Evolutionary conservation across 768 basidiomycete species (phyloP).

Genomic region (Cytidiella melzeri): DNA sequence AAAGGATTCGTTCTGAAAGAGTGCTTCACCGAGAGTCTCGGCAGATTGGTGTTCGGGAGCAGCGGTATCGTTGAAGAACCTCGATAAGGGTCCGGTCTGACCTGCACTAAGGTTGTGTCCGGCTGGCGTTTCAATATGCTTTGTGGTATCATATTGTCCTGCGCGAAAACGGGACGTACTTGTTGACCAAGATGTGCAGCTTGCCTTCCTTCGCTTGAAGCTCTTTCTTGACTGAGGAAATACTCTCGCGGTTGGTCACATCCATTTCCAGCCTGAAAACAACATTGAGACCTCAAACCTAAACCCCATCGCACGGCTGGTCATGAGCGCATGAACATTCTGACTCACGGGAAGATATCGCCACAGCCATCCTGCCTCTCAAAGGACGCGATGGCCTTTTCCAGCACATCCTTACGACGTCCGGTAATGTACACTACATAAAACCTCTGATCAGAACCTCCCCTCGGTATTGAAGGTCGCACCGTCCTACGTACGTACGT

Average conservation of each 20-base stretch:
- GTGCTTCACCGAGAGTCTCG: conserved; percentile 57
- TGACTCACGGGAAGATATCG: conserved; percentile 55
- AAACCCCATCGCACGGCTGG: not conserved
- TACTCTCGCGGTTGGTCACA: conserved; percentile 64
- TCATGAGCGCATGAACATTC: no score
- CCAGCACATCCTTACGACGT: conserved; percentile 57
- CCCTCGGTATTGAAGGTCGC: no score
- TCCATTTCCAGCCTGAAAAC: conserved; percentile 57
- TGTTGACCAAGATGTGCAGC: conserved; percentile 77
- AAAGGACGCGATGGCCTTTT: conserved; percentile 38
- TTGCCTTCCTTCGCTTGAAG: conserved; percentile 59
- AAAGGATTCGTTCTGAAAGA: conserved; percentile 64
- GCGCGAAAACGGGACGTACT: conserved; percentile 39
- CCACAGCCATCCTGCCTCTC: conserved; percentile 41
- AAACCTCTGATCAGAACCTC: not conserved
- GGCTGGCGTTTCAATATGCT: not conserved
- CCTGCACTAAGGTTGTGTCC: conserved; percentile 49
- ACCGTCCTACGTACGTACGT: not conserved
- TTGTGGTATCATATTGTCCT: not conserved
- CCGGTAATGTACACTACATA: conserved; percentile 70
- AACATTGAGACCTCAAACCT: not conserved
- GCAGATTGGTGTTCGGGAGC: conserved; percentile 57
- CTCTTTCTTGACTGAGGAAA: conserved; percentile 44
- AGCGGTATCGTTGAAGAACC: conserved; percentile 49
- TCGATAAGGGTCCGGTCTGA: conserved; percentile 57